These are phyloP conservation scores for Penicillium goetzii DNA, from an alignment of 495 filamentous ascomycete genomes.

Conservation along the genomic window DNA sequence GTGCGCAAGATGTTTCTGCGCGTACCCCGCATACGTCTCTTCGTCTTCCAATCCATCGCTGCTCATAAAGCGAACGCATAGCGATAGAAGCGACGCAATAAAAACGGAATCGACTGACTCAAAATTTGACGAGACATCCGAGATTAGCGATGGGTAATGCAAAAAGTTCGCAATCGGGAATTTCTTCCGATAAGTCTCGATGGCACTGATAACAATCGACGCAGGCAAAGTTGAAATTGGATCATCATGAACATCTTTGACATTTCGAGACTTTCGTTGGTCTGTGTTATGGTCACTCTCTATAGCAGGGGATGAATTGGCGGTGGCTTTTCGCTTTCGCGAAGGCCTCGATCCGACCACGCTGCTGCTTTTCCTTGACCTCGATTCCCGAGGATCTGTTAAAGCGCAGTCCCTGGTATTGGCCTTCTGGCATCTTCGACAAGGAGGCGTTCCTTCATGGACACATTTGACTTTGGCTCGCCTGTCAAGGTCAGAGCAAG, in stretches of 20 bases:
- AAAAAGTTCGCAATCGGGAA: slow-evolving; percentile 51
- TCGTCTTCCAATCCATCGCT: slow-evolving; percentile 34
- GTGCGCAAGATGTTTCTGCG: slow-evolving; percentile 40
- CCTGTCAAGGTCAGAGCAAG: slow-evolving; percentile 18
- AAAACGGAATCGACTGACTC: slow-evolving; percentile 47
- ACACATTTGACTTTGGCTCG: slow-evolving; percentile 50
- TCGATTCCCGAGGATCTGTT: slow-evolving; percentile 37
- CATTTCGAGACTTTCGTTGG: slow-evolving; percentile 2
- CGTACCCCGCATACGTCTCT: slow-evolving; percentile 44
- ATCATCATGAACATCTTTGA: slow-evolving; percentile 16
- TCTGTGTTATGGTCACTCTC: not conserved
- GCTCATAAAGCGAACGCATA: slow-evolving; percentile 46
- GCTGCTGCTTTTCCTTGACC: slow-evolving; percentile 7
- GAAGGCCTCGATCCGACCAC: slow-evolving; percentile 7
- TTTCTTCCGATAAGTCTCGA: slow-evolving; percentile 48
- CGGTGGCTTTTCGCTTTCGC: slow-evolving; percentile 24
- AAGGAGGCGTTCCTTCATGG: slow-evolving; percentile 46
- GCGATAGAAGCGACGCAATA: slow-evolving; percentile 43
- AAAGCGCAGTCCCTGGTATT: slow-evolving; percentile 33
- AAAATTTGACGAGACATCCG: slow-evolving; percentile 42
- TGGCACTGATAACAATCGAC: slow-evolving; percentile 42
- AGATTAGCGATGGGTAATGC: slow-evolving; percentile 49
- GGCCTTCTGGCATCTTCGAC: slow-evolving; percentile 41
- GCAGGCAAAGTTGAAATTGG: slow-evolving; percentile 35
- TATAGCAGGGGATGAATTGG: slow-evolving; percentile 3